These are phyloP conservation scores for Phytophthora syringae DNA, from an alignment of 352 stramenopile genomes.

Conservation along the genomic window DNA sequence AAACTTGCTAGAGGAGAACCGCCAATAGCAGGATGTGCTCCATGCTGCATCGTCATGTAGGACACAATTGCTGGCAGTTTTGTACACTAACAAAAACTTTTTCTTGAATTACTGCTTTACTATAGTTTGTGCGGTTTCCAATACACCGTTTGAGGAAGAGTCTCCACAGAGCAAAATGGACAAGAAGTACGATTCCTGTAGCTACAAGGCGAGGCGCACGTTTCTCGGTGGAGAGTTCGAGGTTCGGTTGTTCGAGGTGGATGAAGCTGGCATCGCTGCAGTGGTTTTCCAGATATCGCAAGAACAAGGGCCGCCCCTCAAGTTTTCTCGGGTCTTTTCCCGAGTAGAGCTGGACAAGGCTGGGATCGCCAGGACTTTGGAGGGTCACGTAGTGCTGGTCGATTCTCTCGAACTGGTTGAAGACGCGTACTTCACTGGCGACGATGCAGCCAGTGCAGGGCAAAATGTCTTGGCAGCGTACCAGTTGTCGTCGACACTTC, in stretches of 20 bases:
- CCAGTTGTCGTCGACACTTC: constrained; percentile 69
- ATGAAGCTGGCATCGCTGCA: constrained; percentile 67
- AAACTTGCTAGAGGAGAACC: constrained; percentile 31
- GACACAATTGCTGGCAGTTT: neutral
- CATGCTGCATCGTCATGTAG: constrained; percentile 67
- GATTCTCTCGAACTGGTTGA: constrained; percentile 74
- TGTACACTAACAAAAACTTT: constrained; percentile 20
- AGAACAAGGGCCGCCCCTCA: constrained; percentile 42
- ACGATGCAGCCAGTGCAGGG: constrained; percentile 43
- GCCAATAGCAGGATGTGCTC: constrained; percentile 49
- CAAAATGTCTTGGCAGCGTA: constrained; percentile 54
- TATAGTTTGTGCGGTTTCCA: constrained; percentile 12
- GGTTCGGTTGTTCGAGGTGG: constrained; percentile 75
- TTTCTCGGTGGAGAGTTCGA: constrained; percentile 75
- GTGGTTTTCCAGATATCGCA: constrained; percentile 51
- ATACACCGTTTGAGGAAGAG: constrained; percentile 15
- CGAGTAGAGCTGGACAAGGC: constrained; percentile 50
- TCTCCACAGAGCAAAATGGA: constrained; percentile 35
- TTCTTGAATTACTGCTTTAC: neutral
- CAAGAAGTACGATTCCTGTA: constrained; percentile 58
- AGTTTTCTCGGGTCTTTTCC: constrained; percentile 77
- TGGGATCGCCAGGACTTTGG: constrained; percentile 59
- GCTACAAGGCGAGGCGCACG: constrained; percentile 65
- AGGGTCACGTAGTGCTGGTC: constrained; percentile 65
- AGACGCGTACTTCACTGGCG: constrained; percentile 66